Evolutionary conservation across 169 alveolate species (phyloP).

Genomic region (Sarcocystis neurona): DNA sequence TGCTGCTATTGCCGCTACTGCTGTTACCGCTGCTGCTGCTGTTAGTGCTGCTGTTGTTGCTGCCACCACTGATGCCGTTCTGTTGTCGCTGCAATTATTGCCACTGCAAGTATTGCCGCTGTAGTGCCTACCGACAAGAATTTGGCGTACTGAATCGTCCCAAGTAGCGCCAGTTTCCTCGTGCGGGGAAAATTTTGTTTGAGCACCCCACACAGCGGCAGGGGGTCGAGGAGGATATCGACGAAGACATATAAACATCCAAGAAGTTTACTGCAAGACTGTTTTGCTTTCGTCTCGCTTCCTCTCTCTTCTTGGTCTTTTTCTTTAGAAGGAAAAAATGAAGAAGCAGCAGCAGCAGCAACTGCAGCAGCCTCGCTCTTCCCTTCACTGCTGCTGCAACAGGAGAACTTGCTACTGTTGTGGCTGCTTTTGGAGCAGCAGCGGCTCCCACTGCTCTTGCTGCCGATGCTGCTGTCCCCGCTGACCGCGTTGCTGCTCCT

Average conservation of each 20-base stretch:
- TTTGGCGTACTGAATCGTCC: slow-evolving; percentile 85
- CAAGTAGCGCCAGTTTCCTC: slow-evolving; percentile 80
- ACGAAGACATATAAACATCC: slow-evolving; percentile 94
- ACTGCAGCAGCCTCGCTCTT: no score
- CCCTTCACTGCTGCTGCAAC: no score
- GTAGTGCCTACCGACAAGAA: slow-evolving; percentile 18
- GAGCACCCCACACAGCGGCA: slow-evolving; percentile 85
- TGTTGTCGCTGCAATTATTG: not conserved
- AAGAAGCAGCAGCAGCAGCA: no score
- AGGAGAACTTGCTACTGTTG: no score
- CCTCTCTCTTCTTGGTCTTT: not conserved
- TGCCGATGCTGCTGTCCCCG: no score
- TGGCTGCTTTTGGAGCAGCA: not conserved
- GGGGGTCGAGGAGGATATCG: slow-evolving; percentile 90
- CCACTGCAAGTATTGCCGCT: not conserved
- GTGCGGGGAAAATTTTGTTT: slow-evolving; percentile 73
- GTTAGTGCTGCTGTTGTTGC: no score
- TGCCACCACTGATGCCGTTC: no score
- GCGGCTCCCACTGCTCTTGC: slow-evolving; percentile 15
- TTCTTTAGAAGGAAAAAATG: no score
- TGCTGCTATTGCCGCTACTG: no score
- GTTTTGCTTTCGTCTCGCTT: not conserved
- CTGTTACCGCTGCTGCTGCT: no score
- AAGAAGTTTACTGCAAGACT: slow-evolving; percentile 68
- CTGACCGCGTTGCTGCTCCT: no score